A percentile compares a stretch with the other conserved stretches of the same genome.
Evolutionary conservation across 2,329 filamentous ascomycete genomes (phyloP).

Genomic region (Colletotrichum simmondsii): DNA sequence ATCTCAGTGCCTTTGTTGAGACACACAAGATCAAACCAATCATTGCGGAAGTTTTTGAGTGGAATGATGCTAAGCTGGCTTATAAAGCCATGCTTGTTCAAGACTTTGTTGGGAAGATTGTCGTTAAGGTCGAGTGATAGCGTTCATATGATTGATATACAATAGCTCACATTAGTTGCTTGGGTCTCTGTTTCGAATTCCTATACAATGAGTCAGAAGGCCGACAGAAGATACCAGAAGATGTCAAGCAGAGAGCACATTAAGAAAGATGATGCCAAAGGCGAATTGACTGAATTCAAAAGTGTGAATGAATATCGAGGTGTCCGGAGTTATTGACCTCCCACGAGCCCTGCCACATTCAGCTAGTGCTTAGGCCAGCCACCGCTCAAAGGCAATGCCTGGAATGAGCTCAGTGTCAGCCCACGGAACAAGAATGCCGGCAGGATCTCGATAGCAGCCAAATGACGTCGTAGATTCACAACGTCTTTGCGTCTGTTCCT

Average conservation of each 20-base stretch:
- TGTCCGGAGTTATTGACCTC: not conserved
- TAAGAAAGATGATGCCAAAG: too few relatives aligned
- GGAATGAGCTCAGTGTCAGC: not conserved
- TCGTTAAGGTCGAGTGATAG: not conserved
- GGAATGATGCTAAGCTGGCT: not conserved
- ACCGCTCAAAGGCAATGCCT: not conserved
- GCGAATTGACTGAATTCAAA: accelerated
- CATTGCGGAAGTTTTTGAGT: not conserved
- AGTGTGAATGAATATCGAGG: not conserved
- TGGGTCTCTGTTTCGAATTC: too few relatives aligned
- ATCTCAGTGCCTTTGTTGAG: not conserved
- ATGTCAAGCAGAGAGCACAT: too few relatives aligned
- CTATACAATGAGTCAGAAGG: too few relatives aligned
- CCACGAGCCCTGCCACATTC: not conserved
- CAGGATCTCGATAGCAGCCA: not conserved
- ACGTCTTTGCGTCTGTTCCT: not conserved
- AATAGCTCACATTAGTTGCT: too few relatives aligned
- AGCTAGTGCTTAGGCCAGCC: not conserved
- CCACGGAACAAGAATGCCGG: not conserved
- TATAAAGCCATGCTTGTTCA: not conserved
- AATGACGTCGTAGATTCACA: not conserved
- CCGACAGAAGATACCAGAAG: too few relatives aligned
- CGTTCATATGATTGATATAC: too few relatives aligned
- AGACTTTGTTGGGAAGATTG: not conserved
- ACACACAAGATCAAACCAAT: not conserved